Conservation (phyloP, 371 early-diverging fungal genomes). For the Haplosporangium sp. region DNA sequence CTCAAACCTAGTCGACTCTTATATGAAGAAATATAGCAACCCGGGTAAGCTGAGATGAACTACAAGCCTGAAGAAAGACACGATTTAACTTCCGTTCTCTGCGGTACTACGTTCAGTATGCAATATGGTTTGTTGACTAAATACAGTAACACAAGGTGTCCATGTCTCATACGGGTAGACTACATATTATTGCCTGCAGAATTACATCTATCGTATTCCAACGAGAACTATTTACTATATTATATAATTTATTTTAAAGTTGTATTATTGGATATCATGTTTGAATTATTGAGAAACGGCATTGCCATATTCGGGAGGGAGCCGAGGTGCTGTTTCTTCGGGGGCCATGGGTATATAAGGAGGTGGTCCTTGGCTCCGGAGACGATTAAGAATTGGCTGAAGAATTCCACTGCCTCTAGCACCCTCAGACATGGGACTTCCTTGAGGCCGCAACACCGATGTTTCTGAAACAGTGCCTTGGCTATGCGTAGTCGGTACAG, state of each 20-base stretch:
- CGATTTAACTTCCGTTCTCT: too few species aligned
- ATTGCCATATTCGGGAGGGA: slow-evolving; percentile 33
- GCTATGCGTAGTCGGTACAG: background rate
- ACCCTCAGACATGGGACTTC: slow-evolving; percentile 10
- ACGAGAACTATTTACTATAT: background rate
- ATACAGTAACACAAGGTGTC: too few species aligned
- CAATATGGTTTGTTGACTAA: too few species aligned
- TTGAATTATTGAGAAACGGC: background rate
- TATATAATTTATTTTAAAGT: background rate
- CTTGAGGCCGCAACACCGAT: background rate
- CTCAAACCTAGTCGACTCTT: too few species aligned
- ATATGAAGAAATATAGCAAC: too few species aligned
- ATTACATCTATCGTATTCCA: too few species aligned
- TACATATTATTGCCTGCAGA: too few species aligned
- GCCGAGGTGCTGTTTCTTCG: slow-evolving; percentile 35
- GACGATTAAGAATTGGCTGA: slow-evolving; percentile 25
- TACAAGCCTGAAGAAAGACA: too few species aligned
- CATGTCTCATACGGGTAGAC: too few species aligned
- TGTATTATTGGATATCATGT: background rate
- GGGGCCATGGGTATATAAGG: slow-evolving; percentile 30
- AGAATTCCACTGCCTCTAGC: slow-evolving; percentile 2
- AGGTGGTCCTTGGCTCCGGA: slow-evolving; percentile 53
- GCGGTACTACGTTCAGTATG: too few species aligned
- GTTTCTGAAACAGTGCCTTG: background rate
- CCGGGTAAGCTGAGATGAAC: too few species aligned